Evolutionary conservation across 306 rosid species (phyloP).

Genomic region (Acmispon strigosus): DNA sequence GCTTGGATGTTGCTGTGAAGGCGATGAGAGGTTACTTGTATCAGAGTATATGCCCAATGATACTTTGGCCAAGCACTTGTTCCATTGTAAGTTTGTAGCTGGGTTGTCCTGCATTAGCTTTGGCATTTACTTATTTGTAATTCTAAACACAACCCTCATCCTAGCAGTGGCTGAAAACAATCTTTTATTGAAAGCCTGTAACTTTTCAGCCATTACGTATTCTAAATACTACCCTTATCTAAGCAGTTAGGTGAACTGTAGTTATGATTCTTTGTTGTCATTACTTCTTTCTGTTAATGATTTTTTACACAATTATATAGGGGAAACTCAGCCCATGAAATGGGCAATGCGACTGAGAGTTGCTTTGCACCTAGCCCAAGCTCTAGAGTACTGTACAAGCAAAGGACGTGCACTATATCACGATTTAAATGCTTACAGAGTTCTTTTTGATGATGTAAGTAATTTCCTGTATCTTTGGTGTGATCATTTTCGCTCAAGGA

Average conservation of each 20-base stretch:
- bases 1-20: constrained; percentile 89
- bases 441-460: constrained; percentile 85
- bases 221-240: not conserved
- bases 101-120: constrained; percentile 5
- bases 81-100: constrained; percentile 68
- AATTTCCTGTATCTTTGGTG: constrained; percentile 17
- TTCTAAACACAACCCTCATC: constrained; percentile 1
- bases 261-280: constrained; percentile 1
- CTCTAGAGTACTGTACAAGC: constrained; percentile 90
- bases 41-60: constrained; percentile 91
- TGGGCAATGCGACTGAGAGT: constrained; percentile 96
- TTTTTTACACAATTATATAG: constrained; percentile 35
- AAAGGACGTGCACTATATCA: constrained; percentile 91
- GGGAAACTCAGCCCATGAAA: constrained; percentile 93
- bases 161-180: not conserved
- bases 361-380: constrained; percentile 89
- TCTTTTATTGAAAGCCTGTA: not conserved
- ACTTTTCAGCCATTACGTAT: not conserved
- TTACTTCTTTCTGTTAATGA: constrained; percentile 6
- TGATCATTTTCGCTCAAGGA: not conserved
- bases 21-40: constrained; percentile 91
- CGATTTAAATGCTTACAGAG: constrained; percentile 91
- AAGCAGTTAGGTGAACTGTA: not conserved
- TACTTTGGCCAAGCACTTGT: constrained; percentile 91
- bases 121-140: not conserved